These are phyloP conservation scores for Dendrocalamus sinicus DNA, from an alignment of 176 grass and related monocot species.

Conservation along the genomic window DNA sequence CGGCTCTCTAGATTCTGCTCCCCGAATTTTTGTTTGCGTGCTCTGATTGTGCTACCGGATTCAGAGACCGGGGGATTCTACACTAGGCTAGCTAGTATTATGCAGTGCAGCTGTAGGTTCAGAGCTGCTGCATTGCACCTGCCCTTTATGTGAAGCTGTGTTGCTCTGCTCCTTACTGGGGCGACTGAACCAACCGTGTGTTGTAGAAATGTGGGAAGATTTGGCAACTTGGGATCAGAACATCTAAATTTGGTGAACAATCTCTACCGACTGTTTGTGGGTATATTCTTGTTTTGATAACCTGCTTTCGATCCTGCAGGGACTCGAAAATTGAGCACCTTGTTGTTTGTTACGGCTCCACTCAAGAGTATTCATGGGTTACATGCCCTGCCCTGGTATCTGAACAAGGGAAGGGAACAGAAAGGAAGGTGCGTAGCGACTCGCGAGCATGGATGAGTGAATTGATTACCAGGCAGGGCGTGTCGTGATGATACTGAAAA, in stretches of 20 bases:
- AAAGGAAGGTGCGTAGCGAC: too few relatives aligned
- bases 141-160: neutral
- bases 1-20: neutral
- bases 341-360: too few relatives aligned
- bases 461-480: too few relatives aligned
- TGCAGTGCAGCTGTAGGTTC: constrained; percentile 6
- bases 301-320: too few relatives aligned
- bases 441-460: too few relatives aligned
- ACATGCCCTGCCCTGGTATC: too few relatives aligned
- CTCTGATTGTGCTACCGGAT: neutral
- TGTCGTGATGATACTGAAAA: too few relatives aligned
- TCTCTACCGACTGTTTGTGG: neutral
- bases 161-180: neutral
- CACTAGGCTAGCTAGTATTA: constrained; percentile 1
- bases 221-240: neutral
- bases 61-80: neutral
- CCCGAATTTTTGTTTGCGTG: neutral
- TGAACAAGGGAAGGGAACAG: too few relatives aligned
- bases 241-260: neutral
- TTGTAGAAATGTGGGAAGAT: neutral
- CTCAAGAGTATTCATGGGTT: too few relatives aligned
- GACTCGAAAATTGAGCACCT: too few relatives aligned
- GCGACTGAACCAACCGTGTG: too few relatives aligned
- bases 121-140: neutral
- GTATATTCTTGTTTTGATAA: too few relatives aligned